phyloP scores from a whole-genome alignment of 179 eudicot genomes.

The Spinacia oleracea region DNA sequence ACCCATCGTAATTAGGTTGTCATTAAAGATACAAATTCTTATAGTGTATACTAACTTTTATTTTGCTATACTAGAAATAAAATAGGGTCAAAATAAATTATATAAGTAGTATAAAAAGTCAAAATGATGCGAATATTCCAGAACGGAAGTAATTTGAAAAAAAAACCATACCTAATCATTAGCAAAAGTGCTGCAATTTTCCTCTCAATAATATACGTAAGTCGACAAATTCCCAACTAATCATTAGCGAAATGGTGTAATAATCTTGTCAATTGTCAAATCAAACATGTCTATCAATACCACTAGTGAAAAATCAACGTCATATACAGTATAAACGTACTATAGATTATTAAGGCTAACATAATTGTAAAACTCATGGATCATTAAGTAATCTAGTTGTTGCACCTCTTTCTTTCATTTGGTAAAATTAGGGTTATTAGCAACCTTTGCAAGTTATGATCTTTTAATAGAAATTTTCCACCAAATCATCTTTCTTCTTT shows the following conservation, averaged over 20 bases:
- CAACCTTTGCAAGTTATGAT: neutral
- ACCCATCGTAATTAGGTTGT: too few relatives aligned
- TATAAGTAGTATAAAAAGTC: too few relatives aligned
- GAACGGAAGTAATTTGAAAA: too few relatives aligned
- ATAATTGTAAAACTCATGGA: neutral
- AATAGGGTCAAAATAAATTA: too few relatives aligned
- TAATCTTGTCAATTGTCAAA: constrained; percentile 6
- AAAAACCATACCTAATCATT: constrained; percentile 12
- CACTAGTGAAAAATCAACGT: neutral
- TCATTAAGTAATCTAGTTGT: neutral
- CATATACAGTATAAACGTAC: neutral
- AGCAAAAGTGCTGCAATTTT: neutral
- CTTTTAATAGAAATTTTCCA: neutral
- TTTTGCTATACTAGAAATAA: too few relatives aligned
- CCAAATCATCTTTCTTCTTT: neutral
- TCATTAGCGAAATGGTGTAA: neutral
- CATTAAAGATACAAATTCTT: too few relatives aligned
- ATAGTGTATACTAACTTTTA: too few relatives aligned
- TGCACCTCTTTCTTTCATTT: neutral
- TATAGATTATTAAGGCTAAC: neutral
- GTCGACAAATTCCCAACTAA: constrained; percentile 10
- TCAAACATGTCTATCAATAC: neutral
- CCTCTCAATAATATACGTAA: neutral
- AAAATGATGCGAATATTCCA: too few relatives aligned
- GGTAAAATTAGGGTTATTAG: neutral